phyloP scores from a whole-genome alignment of 2,329 filamentous ascomycete genomes.

The Chrysoporthe austroafricana region DNA sequence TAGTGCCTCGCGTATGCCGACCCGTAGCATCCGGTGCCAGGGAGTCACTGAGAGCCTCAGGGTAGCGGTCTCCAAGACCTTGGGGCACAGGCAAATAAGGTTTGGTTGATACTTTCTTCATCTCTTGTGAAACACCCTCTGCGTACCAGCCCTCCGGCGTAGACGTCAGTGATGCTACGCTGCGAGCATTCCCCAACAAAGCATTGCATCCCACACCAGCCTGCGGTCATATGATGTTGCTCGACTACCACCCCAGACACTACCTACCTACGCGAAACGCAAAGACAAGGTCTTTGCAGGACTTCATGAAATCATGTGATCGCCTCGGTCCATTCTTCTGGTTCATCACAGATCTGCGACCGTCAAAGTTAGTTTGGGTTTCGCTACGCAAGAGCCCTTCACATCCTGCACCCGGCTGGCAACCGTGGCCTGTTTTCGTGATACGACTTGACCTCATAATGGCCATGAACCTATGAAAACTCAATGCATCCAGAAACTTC shows the following conservation, averaged over 20 bases:
- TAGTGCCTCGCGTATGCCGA: no score
- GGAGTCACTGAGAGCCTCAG: neutral
- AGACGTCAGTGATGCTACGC: constrained; percentile 3
- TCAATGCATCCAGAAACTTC: neutral
- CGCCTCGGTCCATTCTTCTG: neutral
- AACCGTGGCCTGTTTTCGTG: neutral
- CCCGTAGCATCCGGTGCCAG: neutral
- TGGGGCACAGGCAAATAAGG: neutral
- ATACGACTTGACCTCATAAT: neutral
- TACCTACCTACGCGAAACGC: no score
- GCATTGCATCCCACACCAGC: neutral
- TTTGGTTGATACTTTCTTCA: neutral
- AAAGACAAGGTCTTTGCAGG: neutral
- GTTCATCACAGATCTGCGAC: neutral
- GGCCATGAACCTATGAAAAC: neutral
- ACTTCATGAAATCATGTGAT: neutral
- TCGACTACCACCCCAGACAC: neutral
- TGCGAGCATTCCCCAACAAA: neutral
- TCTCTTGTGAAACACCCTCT: neutral
- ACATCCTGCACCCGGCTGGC: neutral
- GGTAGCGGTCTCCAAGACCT: neutral
- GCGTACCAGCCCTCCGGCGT: neutral
- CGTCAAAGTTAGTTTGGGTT: neutral
- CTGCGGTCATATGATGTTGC: neutral
- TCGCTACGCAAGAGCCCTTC: no score